phyloP scores from a whole-genome alignment of 1,284 basidiomycete species.

The Boletellus dicymbophilus region DNA sequence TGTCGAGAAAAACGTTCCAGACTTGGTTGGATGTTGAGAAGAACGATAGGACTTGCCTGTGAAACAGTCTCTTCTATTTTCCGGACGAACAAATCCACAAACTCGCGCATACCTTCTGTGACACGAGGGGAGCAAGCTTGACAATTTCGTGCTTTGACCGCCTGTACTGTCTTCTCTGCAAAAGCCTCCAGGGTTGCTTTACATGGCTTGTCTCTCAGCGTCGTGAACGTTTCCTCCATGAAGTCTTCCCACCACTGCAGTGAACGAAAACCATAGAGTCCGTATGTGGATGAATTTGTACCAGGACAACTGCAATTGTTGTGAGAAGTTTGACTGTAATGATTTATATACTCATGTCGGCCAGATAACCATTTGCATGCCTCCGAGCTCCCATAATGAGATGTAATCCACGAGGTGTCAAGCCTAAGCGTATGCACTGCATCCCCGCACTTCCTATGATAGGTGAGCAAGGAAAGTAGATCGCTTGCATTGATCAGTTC shows the following conservation, averaged over 20 bases:
- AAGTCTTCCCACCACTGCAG: slow-evolving; percentile 23
- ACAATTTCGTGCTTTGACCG: slow-evolving; percentile 6
- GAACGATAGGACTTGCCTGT: too few relatives aligned
- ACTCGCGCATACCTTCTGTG: slow-evolving; percentile 4
- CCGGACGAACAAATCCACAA: too few relatives aligned
- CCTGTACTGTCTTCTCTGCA: slow-evolving; percentile 3
- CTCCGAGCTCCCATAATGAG: slow-evolving; percentile 9
- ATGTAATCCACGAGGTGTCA: slow-evolving; percentile 13
- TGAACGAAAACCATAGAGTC: neutral
- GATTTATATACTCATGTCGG: too few relatives aligned
- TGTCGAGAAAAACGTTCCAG: too few relatives aligned
- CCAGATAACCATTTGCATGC: slow-evolving; percentile 7
- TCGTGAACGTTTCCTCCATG: slow-evolving; percentile 2
- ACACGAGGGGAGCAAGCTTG: slow-evolving; percentile 9
- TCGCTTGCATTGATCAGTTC: slow-evolving; percentile 14
- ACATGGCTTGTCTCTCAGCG: slow-evolving; percentile 17
- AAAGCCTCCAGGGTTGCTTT: slow-evolving; percentile 8
- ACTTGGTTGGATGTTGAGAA: too few relatives aligned
- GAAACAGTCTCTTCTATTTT: too few relatives aligned
- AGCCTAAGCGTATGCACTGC: slow-evolving; percentile 8
- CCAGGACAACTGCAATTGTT: neutral
- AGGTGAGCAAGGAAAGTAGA: slow-evolving; percentile 18
- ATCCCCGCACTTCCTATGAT: slow-evolving; percentile 6
- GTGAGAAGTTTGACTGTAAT: too few relatives aligned
- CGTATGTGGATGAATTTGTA: neutral